phyloP scores from a whole-genome alignment of 2,329 filamentous ascomycete genomes.

The Neurospora sp. region DNA sequence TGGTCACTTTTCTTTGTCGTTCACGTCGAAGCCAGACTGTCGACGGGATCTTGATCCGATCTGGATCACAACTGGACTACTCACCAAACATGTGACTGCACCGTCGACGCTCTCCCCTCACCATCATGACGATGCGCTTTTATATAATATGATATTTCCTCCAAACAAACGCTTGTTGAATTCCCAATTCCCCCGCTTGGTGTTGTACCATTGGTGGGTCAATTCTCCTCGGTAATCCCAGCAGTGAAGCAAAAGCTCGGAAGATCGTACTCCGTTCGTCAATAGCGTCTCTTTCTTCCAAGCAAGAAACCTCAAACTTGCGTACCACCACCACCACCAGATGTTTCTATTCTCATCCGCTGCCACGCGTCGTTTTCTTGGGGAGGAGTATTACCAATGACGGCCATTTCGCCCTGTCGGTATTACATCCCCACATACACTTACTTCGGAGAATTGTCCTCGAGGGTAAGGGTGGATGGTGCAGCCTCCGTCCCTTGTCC shows the following conservation, averaged over 20 bases:
- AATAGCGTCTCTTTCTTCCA: background rate
- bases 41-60: background rate
- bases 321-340: background rate
- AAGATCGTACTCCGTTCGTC: background rate
- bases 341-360: background rate
- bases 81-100: background rate
- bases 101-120: background rate
- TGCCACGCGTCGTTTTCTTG: background rate
- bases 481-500: background rate
- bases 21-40: background rate
- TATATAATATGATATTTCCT: background rate
- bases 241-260: background rate
- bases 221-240: background rate
- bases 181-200: background rate
- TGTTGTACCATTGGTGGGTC: conserved; percentile 3
- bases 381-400: background rate
- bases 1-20: background rate
- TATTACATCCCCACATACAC: background rate
- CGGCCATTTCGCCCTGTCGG: background rate
- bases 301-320: background rate
- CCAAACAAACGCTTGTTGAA: background rate
- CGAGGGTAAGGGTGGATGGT: background rate
- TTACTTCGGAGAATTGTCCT: background rate
- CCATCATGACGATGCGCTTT: background rate
- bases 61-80: background rate